Conservation (phyloP, 352 stramenopile species). For the Pythium oligandrum region DNA sequence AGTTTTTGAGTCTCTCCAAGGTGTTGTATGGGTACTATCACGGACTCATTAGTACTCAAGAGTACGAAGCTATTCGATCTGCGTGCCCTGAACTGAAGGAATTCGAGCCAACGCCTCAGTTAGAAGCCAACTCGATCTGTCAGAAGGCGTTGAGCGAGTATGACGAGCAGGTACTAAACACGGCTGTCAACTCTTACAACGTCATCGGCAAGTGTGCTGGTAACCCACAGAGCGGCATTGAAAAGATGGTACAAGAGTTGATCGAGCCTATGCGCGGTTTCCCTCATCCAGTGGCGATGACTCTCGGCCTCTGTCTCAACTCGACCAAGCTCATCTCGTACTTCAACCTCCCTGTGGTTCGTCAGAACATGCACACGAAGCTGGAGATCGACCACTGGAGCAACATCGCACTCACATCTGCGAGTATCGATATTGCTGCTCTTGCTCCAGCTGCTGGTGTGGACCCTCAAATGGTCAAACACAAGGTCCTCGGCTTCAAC, state of each 20-base stretch:
- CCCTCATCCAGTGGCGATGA: constrained; percentile 25
- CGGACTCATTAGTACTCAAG: constrained; percentile 32
- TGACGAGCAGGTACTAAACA: constrained; percentile 3
- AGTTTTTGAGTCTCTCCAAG: constrained; percentile 21
- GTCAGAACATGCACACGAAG: constrained; percentile 49
- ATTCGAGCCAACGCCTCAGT: constrained; percentile 1
- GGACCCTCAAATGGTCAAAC: constrained; percentile 5
- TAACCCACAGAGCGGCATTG: constrained; percentile 3
- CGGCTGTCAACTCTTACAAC: constrained; percentile 26
- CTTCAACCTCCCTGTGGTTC: constrained; percentile 41
- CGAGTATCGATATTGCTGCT: background rate
- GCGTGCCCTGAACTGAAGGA: constrained; percentile 24
- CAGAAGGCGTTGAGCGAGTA: constrained; percentile 4
- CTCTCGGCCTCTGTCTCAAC: constrained; percentile 22
- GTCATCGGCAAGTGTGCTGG: constrained; percentile 17
- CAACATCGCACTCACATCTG: constrained; percentile 31
- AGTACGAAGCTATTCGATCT: constrained; percentile 29
- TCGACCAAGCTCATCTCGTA: constrained; percentile 30
- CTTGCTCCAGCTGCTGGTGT: constrained; percentile 4
- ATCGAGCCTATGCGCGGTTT: constrained; percentile 12
- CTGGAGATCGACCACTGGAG: constrained; percentile 29
- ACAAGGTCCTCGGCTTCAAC: constrained; percentile 20
- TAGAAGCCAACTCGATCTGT: constrained; percentile 6
- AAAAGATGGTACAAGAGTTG: constrained; percentile 15
- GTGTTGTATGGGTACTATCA: constrained; percentile 53